Evolutionary conservation across 345 rosid genomes (phyloP).

Genomic region (Arabis alpina): DNA sequence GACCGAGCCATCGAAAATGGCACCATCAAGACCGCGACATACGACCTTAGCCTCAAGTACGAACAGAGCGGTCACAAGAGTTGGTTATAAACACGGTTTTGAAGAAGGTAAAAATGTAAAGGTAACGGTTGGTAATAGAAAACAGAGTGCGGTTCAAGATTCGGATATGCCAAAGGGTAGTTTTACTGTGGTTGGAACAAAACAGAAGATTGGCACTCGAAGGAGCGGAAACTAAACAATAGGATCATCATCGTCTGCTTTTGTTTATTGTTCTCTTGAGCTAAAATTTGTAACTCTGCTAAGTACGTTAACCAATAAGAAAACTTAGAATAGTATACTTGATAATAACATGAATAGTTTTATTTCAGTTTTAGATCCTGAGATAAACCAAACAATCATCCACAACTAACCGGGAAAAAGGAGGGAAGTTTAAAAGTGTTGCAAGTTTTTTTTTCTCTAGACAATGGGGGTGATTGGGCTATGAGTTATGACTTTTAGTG

Average conservation of each 20-base stretch:
- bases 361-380: neutral
- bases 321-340: slow-evolving; percentile 12
- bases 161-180: slow-evolving; percentile 24
- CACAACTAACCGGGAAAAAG: neutral
- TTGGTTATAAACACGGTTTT: slow-evolving; percentile 17
- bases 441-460: neutral
- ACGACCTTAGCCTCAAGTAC: slow-evolving; percentile 12
- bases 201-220: slow-evolving; percentile 9
- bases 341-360: neutral
- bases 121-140: slow-evolving; percentile 10
- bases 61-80: slow-evolving; percentile 9
- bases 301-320: slow-evolving; percentile 22
- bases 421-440: neutral
- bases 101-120: slow-evolving; percentile 25
- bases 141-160: slow-evolving; percentile 24
- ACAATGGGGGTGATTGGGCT: too few species aligned
- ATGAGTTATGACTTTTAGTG: too few species aligned
- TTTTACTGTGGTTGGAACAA: slow-evolving; percentile 20
- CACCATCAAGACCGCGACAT: slow-evolving; percentile 21
- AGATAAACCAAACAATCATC: neutral
- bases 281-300: slow-evolving; percentile 9
- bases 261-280: slow-evolving; percentile 20
- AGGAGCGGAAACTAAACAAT: slow-evolving; percentile 1
- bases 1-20: slow-evolving; percentile 26
- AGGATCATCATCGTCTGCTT: slow-evolving; percentile 3